Percentiles rank a stretch among this genome's conserved stretches.
These are phyloP conservation scores for Elaeis oleifera DNA, from an alignment of 202 grass and related monocot species.

Conservation along the genomic window DNA sequence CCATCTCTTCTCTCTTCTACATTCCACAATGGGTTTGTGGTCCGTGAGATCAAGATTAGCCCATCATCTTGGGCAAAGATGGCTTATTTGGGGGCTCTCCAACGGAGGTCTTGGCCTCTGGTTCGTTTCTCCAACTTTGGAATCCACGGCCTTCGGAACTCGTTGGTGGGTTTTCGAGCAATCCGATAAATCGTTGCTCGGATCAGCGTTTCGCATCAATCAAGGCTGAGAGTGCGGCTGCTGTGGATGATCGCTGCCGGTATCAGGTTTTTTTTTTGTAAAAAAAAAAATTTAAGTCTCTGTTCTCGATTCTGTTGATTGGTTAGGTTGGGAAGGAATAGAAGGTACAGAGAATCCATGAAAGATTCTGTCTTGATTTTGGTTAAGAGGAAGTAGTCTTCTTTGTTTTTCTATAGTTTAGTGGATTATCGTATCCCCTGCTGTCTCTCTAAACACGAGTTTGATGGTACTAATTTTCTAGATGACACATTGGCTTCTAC, in stretches of 20 bases:
- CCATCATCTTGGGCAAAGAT: neutral
- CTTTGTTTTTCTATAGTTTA: too few relatives aligned
- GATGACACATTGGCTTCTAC: too few relatives aligned
- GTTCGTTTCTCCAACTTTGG: constrained; percentile 1
- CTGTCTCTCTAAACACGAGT: too few relatives aligned
- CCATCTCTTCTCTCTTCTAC: neutral
- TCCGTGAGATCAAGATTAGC: neutral
- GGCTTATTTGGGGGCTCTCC: neutral
- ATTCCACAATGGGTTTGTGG: neutral
- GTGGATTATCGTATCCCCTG: too few relatives aligned
- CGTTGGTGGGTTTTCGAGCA: constrained; percentile 1
- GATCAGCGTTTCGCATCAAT: neutral
- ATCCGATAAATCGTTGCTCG: constrained; percentile 24
- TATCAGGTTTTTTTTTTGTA: constrained; percentile 16
- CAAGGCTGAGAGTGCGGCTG: neutral
- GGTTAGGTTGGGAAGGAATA: too few relatives aligned
- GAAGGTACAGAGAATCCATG: too few relatives aligned
- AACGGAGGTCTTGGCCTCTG: neutral
- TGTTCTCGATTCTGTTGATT: too few relatives aligned
- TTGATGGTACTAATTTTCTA: too few relatives aligned
- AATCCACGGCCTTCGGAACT: neutral
- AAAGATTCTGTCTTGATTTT: too few relatives aligned
- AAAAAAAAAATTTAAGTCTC: too few relatives aligned
- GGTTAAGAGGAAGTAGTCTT: too few relatives aligned
- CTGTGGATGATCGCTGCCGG: constrained; percentile 1